phyloP scores from a whole-genome alignment of 768 basidiomycete species.

The Podaxis carcinomalis region DNA sequence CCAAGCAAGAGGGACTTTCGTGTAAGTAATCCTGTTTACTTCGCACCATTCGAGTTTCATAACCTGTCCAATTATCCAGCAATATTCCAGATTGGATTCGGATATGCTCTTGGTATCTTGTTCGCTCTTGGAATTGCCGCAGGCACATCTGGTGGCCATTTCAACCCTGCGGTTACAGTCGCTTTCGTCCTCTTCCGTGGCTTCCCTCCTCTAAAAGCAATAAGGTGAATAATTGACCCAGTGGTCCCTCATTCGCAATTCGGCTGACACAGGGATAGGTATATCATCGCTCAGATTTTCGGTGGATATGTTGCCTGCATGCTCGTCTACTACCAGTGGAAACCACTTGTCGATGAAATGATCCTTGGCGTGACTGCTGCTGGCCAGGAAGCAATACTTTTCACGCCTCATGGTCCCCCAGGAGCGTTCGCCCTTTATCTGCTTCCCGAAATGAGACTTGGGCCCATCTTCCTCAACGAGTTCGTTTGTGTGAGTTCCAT shows the following conservation, averaged over 20 bases:
- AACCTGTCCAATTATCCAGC: conserved; percentile 28
- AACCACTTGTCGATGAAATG: conserved; percentile 35
- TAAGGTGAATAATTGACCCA: conserved; percentile 32
- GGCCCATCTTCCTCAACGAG: conserved; percentile 49
- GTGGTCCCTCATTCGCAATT: neutral
- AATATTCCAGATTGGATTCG: conserved; percentile 51
- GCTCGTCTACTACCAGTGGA: conserved; percentile 60
- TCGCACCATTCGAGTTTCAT: neutral
- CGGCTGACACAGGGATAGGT: conserved; percentile 33
- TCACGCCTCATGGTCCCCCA: conserved; percentile 39
- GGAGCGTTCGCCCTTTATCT: conserved; percentile 53
- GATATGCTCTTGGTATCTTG: conserved; percentile 56
- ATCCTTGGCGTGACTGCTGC: conserved; percentile 28
- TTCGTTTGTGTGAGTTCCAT: conserved; percentile 43
- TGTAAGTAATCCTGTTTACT: conserved; percentile 32
- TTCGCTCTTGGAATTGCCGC: conserved; percentile 51
- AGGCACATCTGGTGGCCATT: conserved; percentile 58
- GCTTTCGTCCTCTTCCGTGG: conserved; percentile 46
- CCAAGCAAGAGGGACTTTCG: conserved; percentile 37
- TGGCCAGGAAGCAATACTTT: conserved; percentile 21
- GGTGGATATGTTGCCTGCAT: conserved; percentile 63
- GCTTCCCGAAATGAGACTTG: conserved; percentile 38
- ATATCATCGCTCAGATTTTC: conserved; percentile 60
- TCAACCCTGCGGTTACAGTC: conserved; percentile 62
- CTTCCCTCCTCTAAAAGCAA: conserved; percentile 49